Evolutionary conservation across 2,329 filamentous ascomycete genomes (phyloP).

Genomic region (Ceratocystis lukuohia): DNA sequence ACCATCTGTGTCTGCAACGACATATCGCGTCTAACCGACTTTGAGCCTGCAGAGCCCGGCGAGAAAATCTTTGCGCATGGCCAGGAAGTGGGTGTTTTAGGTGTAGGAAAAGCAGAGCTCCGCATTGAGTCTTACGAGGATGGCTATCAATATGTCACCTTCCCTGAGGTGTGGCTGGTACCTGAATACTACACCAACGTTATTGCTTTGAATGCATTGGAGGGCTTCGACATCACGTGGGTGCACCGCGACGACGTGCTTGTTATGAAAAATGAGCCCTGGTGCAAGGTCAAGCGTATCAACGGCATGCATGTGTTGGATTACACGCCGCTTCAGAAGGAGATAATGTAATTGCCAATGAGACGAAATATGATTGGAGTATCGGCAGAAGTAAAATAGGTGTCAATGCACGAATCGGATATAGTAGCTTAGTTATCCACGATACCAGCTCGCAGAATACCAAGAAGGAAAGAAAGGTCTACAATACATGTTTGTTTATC

Average conservation of each 20-base stretch:
- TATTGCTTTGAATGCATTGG: constrained; percentile 14
- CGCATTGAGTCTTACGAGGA: constrained; percentile 4
- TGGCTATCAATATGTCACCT: constrained; percentile 14
- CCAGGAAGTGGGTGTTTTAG: constrained; percentile 9
- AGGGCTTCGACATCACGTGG: constrained; percentile 15
- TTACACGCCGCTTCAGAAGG: constrained; percentile 12
- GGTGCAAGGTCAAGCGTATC: constrained; percentile 16
- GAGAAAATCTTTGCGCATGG: constrained; percentile 13
- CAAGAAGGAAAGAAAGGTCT: no score
- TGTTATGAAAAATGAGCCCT: constrained; percentile 14
- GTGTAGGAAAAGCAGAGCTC: constrained; percentile 15
- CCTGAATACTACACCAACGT: constrained; percentile 18
- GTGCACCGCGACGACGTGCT: constrained; percentile 16
- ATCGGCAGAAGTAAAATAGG: not conserved
- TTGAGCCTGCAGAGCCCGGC: constrained; percentile 11
- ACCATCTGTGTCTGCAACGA: constrained; percentile 17
- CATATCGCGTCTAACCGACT: constrained; percentile 10
- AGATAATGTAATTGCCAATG: constrained; percentile 7
- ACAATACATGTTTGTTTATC: no score
- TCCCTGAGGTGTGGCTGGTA: constrained; percentile 16
- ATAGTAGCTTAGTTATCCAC: no score
- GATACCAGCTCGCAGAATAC: no score
- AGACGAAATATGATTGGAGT: not conserved
- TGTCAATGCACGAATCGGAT: not conserved
- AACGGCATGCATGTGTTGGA: constrained; percentile 18